phyloP scores from a whole-genome alignment of 2,329 filamentous ascomycete species.

The Fusarium falciforme region DNA sequence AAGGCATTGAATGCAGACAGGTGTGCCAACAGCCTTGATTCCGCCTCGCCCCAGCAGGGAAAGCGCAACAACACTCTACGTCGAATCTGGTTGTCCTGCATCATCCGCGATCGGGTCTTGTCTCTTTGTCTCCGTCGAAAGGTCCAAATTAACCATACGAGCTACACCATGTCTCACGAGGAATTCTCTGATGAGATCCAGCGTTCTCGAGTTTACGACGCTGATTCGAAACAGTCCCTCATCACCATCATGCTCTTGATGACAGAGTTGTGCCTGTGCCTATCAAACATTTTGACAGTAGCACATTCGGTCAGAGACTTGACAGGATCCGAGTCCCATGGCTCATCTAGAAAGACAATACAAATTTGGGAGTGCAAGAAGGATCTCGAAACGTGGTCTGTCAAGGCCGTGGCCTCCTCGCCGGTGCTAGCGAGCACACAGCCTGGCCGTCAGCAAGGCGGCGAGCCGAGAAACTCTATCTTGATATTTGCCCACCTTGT shows the following conservation, averaged over 20 bases:
- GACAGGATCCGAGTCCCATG: not conserved
- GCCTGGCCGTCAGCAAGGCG: not conserved
- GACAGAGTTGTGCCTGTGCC: not conserved
- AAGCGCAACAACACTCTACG: not conserved
- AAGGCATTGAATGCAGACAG: not conserved
- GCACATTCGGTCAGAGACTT: not conserved
- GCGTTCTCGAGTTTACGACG: not conserved
- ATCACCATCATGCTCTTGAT: not conserved
- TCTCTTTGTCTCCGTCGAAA: not conserved
- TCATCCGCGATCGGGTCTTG: not conserved
- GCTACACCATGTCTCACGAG: not conserved
- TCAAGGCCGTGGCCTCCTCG: not conserved
- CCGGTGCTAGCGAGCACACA: not conserved
- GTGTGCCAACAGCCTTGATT: not conserved
- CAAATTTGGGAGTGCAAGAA: not conserved
- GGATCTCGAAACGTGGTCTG: not conserved
- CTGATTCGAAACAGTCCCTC: not conserved
- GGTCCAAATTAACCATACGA: not conserved
- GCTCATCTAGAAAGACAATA: not conserved
- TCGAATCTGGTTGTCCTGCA: not conserved
- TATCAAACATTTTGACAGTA: not conserved
- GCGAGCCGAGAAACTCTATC: not conserved
- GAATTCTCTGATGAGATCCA: not conserved
- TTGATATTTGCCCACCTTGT: not conserved
- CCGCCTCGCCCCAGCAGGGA: not conserved